Base-by-base conservation (phyloP, 768 basidiomycete species). In the Hemileccinum rubropunctum region DNA sequence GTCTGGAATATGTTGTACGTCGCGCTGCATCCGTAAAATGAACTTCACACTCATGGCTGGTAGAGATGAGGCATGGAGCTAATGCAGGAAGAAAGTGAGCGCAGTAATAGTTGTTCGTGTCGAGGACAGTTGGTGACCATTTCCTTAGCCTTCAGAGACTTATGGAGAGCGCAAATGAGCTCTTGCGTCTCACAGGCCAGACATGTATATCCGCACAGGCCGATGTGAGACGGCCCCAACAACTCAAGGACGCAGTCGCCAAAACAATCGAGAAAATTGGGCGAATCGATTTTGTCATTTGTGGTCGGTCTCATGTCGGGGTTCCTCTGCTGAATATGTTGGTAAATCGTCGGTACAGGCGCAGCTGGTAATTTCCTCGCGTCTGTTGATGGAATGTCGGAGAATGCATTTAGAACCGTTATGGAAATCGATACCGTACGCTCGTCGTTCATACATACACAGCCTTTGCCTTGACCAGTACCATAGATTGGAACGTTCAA, bases 351-450 rank as follows among this genome's bases (percentile, higher is more conserved):
- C 12, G 14, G 21, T 9, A 23, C 62, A 93, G 91, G 91, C 53
- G 94, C 94, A 36, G 95, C 95, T 50, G 95, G 95, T 3, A 99
- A 98, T 73, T 99, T 98, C 72, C 76, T 99, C 26, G 87, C 88
- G 2, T 86, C 93, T 14, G 90, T 95, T 50, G 80, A 82, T 34
- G 81, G 77, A 2, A 77, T 97, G 51, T 93, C 91, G 3, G 84
- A 89, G 64, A 94, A 92, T 62, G 95, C 84, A 2, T 98, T 98
- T 77, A 81, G 75, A 64, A 93, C 94, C 1, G 95, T 98, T 28
- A 76, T 98, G 51, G 91, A 93, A 63, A 98, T 98, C 59, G 95
- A 98, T 69, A 86, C 91, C 10, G 91, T 90, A 62, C 10, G 81
- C 18, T 38, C 15, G 43, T 47, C 41, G 5, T 10, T 35, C 33